Base-by-base conservation (phyloP, 2,329 filamentous ascomycete species). In the Alternaria dauci region DNA sequence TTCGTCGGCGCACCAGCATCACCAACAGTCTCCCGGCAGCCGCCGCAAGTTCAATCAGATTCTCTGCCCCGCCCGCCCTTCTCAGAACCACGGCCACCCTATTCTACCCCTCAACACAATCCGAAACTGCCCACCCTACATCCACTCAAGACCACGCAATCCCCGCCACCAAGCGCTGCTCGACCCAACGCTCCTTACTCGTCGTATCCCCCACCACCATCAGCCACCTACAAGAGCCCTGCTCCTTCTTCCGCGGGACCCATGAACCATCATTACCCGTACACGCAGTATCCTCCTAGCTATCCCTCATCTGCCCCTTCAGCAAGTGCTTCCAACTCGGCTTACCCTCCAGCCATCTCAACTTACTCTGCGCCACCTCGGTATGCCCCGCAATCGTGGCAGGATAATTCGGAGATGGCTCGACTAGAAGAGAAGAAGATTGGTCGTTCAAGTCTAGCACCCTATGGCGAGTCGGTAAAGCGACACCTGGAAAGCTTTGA, bases 401-500 rank as follows among this genome's bases (percentile, higher is more conserved):
- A 78, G 7, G 79, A 81, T 20, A 71, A 68, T 52, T 63, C 70
- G 7, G 74, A 78, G 28, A 53, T 71, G 23, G 64, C 68, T 48
- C 71, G 74, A 4, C 18, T 74, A 6, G 78, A 78, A 67, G 77
- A 74, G 59, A 80, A 70, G 75, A 78, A 77, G 62, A 69, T 75
- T 23, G 73, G 71, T 14, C 71, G 75, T 4, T 60, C 72, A 8
- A 76, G 68, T 43, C 65, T 76, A 14, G 76, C 74, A 11, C 70
- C 75, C 2, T 80, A 79, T 61, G 81, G 81, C 28, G 80, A 83
- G 50, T 82, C 78, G 11, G 84, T 89, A n/a, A 89, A 90, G 72
- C 82, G 87, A 39, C 87, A 89, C 74, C 77, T 89, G 3, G 87
- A 89, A 41, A 82, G 83, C 48, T 89, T 86, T 63, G 88, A 90